Evolutionary conservation across 2,329 filamentous ascomycete genomes (phyloP), one percentile per base, ranked within the genome.

Genomic region (Diaporthe capsici): DNA sequence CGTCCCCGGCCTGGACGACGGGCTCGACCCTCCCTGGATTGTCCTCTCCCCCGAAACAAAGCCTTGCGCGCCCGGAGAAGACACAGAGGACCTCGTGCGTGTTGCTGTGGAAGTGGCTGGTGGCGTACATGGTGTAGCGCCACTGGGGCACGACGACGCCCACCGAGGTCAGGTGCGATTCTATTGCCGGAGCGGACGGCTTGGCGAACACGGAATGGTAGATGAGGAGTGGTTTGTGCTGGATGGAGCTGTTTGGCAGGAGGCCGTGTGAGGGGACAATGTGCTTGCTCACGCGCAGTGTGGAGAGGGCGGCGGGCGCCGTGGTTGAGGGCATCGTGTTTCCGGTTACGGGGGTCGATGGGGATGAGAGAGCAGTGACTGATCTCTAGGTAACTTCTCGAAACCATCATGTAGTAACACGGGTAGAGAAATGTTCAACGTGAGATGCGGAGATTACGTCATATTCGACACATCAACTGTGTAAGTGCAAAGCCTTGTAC

Each of bases 41-140:
- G 0, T 86, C 84, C 78, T 93, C 91, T 20, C 92, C 91, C 6
- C 92, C 92, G 77, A 94, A 94, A 77, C 91, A 93, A 1, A 94
- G 84, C 49, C 83, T 86, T 0, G 93, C 92, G 34, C 84, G 86
- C 0, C 93, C 92, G 3, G 83, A 83, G 57, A 88, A 87, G 65
- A 94, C 87, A 78, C 87, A 90, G 3, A 95, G 87, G 3, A 94
- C 88, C 83, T 94, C 92, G 81, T 94, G 92, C 0, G 90, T 88
- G 0, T 88, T 94, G 79, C 87, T 90, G 83, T 94, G 92, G 82
- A 92, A 94, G 83, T 94, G 92, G 0, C 88, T 90, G 8, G 87
- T 89, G 49, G 81, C 82, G 82, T 92, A 94, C 92, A 94, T 94
- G 22, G 90, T 91, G 82, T 92, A 94, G 37, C 90, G 87, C 92